Base-by-base conservation (phyloP, 2,329 filamentous ascomycete species). In the Fusarium odoratissimum region DNA sequence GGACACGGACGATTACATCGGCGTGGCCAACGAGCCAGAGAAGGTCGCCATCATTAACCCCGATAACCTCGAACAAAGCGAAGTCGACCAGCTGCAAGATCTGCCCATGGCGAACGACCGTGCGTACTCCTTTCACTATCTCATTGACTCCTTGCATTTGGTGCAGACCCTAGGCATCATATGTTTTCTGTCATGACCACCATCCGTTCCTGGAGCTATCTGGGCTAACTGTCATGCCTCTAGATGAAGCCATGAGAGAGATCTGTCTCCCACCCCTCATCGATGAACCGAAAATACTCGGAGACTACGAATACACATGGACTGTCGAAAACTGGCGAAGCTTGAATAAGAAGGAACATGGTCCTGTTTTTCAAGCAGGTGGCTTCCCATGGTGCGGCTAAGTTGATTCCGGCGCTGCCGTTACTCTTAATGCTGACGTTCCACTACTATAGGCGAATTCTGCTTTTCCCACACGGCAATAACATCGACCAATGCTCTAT, bases 381-480 rank as follows among this genome's bases (percentile, higher is more conserved):
- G 95, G 93, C 55, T 92, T 91, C 80, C 96, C 95, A 81, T 99
- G 96, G 93, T 95, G 82, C 79, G 71, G 60, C 58, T 54, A 56
- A 46, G 31, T 38, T 33, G 13, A 52, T 60, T 35, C 67, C 42
- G 55, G 54, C 40, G 89, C 84, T 64, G 54, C 52, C 48, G 58
- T 49, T 45, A 31, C 35, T 44, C 48, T 21, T 25, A 23, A 46
- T 67, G 45, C 73, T 75, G 64, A 72, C 73, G 79, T 52, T 79
- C 70, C 56, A 55, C 30, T 33, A 40, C 33, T 49, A 28, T 71
- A 95, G 93, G 96, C 93, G 95, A 78, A 92, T 98, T 76, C 89
- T 99, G 19, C 95, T 99, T 80, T 99, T 99, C 79, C 95, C 96
- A 0, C 95, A 91, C 72, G 96, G 96, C 57, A 99, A 99, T 81